Evolutionary conservation across 139 green algal species (phyloP).

Genomic region (Zygnema circumcarinatum): DNA sequence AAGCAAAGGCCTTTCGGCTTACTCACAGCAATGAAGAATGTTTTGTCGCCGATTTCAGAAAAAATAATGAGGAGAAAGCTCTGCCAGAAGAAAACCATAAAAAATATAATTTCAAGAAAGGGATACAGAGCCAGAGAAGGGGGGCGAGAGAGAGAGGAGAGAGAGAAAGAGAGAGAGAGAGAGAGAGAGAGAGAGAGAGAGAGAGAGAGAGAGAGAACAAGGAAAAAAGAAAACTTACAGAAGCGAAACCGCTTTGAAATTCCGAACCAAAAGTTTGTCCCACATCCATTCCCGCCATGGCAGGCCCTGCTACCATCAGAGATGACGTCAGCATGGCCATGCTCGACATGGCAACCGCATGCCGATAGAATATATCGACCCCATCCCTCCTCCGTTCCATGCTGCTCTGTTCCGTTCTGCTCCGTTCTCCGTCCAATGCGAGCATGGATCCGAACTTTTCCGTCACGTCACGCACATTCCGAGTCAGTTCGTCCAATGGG

Average conservation of each 20-base stretch:
- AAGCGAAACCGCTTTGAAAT: background rate
- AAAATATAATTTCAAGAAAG: conserved; percentile 3
- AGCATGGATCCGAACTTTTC: background rate
- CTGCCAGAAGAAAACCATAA: conserved; percentile 39
- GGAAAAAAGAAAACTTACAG: background rate
- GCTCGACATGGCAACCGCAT: background rate
- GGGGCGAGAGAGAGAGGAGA: background rate
- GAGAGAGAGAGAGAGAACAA: background rate
- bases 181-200: background rate
- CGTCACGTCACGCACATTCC: no score
- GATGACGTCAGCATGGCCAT: background rate
- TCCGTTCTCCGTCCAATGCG: background rate
- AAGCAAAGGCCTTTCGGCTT: no score
- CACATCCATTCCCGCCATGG: background rate
- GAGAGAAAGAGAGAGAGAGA: background rate
- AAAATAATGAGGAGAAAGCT: conserved; percentile 96
- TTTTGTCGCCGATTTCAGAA: conserved; percentile 97
- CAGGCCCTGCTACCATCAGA: background rate
- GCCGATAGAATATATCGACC: background rate
- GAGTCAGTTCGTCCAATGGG: no score
- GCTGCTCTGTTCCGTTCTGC: background rate
- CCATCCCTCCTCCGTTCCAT: background rate
- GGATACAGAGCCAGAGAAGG: background rate
- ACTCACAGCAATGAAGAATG: conserved; percentile 98
- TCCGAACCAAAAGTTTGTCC: no score